Conservation (phyloP, 345 rosid genomes). For the Populus pruinosa region DNA sequence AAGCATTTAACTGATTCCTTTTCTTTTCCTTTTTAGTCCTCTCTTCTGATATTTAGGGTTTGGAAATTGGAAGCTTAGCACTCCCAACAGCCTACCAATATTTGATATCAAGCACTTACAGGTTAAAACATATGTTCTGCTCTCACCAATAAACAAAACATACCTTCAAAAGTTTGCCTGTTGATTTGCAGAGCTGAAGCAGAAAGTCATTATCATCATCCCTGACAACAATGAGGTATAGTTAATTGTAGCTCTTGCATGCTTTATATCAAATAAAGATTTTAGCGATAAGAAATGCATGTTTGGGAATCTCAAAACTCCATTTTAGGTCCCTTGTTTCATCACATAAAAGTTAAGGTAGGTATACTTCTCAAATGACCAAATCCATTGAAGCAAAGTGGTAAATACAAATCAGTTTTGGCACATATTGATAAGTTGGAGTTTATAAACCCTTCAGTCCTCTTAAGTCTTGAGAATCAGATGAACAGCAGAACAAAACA, state of each 20-base stretch:
- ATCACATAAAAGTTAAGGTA: no score
- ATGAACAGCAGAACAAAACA: not conserved
- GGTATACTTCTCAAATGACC: no score
- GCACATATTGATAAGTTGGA: not conserved
- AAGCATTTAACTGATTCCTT: not conserved
- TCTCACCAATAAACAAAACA: conserved; percentile 1
- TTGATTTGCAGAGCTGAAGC: conserved; percentile 69
- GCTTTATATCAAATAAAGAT: no score
- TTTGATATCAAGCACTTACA: not conserved
- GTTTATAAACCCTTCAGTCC: not conserved
- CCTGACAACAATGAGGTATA: conserved; percentile 40
- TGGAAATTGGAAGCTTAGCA: no score
- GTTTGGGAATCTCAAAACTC: no score
- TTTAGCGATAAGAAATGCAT: not conserved
- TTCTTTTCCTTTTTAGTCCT: no score
- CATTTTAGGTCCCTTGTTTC: no score
- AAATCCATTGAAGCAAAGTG: no score
- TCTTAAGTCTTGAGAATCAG: not conserved
- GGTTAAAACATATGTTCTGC: not conserved
- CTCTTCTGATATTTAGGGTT: no score
- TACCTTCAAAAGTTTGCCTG: conserved; percentile 86
- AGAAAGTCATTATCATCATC: conserved; percentile 78
- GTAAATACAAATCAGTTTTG: no score
- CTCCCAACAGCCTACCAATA: not conserved
- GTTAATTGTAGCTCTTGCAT: no score